phyloP scores from a whole-genome alignment of 208 protist species.

The Leishmania gerbilli region DNA sequence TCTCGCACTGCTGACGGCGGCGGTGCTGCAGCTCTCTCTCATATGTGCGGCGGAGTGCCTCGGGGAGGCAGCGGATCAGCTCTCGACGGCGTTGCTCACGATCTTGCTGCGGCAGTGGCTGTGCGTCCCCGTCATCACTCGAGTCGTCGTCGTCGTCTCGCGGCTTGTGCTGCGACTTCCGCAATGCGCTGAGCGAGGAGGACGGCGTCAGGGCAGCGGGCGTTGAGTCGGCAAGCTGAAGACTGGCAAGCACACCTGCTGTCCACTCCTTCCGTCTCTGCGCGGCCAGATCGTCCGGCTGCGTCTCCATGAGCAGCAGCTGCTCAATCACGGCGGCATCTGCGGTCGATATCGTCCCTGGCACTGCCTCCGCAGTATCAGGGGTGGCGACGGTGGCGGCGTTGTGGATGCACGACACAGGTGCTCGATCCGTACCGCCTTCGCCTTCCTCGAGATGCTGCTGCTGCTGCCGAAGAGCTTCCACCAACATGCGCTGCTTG shows the following conservation, averaged over 20 bases:
- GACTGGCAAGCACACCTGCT: slow-evolving; percentile 10
- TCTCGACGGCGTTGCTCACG: slow-evolving; percentile 26
- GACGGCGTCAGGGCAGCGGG: slow-evolving; percentile 8
- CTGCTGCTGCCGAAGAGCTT: slow-evolving; percentile 24
- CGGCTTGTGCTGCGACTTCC: slow-evolving; percentile 3
- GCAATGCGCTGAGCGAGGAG: neutral
- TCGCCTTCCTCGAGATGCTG: slow-evolving; percentile 3
- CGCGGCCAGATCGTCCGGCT: slow-evolving; percentile 37
- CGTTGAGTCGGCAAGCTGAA: slow-evolving; percentile 19
- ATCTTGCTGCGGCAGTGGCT: neutral
- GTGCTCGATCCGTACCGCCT: neutral
- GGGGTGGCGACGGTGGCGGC: neutral
- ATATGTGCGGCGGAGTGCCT: slow-evolving; percentile 37
- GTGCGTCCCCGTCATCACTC: neutral
- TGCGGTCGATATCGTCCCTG: neutral
- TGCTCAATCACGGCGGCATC: slow-evolving; percentile 34
- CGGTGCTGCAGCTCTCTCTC: slow-evolving; percentile 44
- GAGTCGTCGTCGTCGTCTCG: neutral
- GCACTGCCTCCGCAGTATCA: neutral
- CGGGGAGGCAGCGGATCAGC: slow-evolving; percentile 35
- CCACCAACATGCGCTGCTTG: slow-evolving; percentile 43
- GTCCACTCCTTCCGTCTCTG: slow-evolving; percentile 28
- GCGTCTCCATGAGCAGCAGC: slow-evolving; percentile 48
- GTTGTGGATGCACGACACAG: neutral
- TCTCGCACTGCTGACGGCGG: slow-evolving; percentile 68